Conservation (phyloP, 2,329 filamentous ascomycete species). For the Cercospora canescens region DNA sequence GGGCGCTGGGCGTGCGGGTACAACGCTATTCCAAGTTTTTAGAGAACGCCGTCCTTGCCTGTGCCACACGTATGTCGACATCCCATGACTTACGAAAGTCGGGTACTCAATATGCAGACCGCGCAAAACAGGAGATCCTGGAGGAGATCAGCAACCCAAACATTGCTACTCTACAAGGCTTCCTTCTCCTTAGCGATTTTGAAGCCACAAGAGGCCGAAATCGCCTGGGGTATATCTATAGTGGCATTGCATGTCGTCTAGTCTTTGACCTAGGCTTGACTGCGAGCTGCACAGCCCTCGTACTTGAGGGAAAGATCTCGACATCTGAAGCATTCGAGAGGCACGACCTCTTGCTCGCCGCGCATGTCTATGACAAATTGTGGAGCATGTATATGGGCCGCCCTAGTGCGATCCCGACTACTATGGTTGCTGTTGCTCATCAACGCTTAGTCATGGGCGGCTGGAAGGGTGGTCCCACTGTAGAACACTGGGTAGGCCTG, state of each 20-base stretch:
- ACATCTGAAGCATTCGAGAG: not conserved
- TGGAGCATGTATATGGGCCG: not conserved
- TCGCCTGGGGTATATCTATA: not conserved
- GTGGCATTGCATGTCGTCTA: not conserved
- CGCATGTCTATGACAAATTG: not conserved
- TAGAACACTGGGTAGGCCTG: not conserved
- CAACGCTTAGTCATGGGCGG: not conserved
- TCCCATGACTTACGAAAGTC: not conserved
- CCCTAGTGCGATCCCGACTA: not conserved
- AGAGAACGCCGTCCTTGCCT: not conserved
- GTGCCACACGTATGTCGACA: not conserved
- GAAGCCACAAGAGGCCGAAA: not conserved
- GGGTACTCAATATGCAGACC: not conserved
- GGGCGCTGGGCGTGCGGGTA: not conserved
- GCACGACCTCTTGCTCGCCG: not conserved
- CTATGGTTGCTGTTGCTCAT: not conserved
- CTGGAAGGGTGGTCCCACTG: not conserved
- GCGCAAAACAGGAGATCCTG: not conserved
- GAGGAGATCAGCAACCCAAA: not conserved
- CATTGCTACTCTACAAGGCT: not conserved
- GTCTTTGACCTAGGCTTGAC: not conserved
- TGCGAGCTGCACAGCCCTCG: not conserved
- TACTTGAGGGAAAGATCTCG: not conserved
- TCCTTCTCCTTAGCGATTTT: not conserved
- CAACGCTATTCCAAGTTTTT: not conserved